Evolutionary conservation across 192 early-diverging fungal genomes (phyloP), one percentile per base, ranked within the genome.

Genomic region (Podila verticillata): DNA sequence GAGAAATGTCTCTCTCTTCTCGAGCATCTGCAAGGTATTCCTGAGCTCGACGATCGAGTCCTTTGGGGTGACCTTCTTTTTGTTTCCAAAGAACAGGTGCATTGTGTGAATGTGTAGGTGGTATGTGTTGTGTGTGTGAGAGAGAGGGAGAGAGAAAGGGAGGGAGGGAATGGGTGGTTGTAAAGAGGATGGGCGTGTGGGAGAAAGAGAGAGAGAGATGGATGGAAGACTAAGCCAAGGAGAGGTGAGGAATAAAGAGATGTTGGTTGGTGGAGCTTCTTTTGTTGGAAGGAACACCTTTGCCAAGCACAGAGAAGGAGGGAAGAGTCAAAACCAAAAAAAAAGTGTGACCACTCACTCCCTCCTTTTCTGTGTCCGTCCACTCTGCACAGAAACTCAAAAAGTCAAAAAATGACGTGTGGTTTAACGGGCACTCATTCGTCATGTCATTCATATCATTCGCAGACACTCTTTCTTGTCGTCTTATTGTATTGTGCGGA

Each of bases 31-130:
- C 51, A 96, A 83, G 32, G 91, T 95, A 67, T 98, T 97, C 65
- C 94, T 89, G 66, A 99, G 87, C 80, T 93, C 91, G 64, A 95
- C 90, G 72, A 99, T 98, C 63, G 98, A 96, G 84, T 97, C 96
- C 81, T 98, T 98, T 65, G 98, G 90, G 35, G 92, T 89, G 61
- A 88, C 84, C 68, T 93, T 91, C 57, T 90, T 72, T 71, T 89
- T 90, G 56, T 75, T 73, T 57, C 85, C 84, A 68, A 92, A 93
- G 75, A 95, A 93, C 30, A 93, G 86, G 59, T 94, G 91, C 93
- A 95, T 95, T 49, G 29, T 78, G 59, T 36, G 35, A 12, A 20
- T 5, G 48, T 60, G 4, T 48, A n/a, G n/a, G n/a, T n/a, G n/a
- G 4, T 62, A n/a, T 36, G 28, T 15, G 63, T 15, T 61, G 26